phyloP scores from a whole-genome alignment of 129 eudicot species.

The Chrysanthemum seticuspe region DNA sequence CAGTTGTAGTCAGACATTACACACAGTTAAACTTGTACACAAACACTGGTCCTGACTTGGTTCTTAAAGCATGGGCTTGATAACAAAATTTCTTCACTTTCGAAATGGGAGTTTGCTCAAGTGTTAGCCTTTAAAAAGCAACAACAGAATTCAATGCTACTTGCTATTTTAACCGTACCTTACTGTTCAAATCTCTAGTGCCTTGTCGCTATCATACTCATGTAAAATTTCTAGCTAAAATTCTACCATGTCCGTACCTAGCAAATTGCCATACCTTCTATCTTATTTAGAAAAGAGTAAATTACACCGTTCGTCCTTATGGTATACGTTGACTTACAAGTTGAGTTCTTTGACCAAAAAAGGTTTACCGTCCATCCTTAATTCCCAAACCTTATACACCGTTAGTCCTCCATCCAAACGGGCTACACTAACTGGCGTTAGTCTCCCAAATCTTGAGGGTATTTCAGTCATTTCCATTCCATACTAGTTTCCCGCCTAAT shows the following conservation, averaged over 20 bases:
- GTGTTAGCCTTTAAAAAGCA: slow-evolving; percentile 42
- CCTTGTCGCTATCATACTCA: slow-evolving; percentile 34
- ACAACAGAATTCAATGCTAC: slow-evolving; percentile 40
- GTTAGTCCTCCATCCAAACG: too few relatives aligned
- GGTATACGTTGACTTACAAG: too few relatives aligned
- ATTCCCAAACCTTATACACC: too few relatives aligned
- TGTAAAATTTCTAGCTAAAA: slow-evolving; percentile 13
- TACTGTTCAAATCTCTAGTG: slow-evolving; percentile 34
- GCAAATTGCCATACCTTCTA: too few relatives aligned
- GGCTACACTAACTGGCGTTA: too few relatives aligned
- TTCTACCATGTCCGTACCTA: slow-evolving; percentile 15
- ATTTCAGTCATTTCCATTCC: too few relatives aligned
- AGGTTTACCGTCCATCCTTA: too few relatives aligned
- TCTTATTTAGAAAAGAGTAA: too few relatives aligned
- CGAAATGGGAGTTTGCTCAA: slow-evolving; percentile 40
- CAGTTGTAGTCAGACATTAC: slow-evolving; percentile 31
- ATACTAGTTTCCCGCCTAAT: too few relatives aligned
- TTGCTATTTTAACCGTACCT: slow-evolving; percentile 36
- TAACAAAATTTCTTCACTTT: slow-evolving; percentile 33
- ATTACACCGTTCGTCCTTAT: too few relatives aligned
- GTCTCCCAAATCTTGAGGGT: too few relatives aligned
- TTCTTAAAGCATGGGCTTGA: slow-evolving; percentile 29
- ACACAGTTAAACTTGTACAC: slow-evolving; percentile 33
- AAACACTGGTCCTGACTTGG: slow-evolving; percentile 20
- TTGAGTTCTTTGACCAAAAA: too few relatives aligned